Evolutionary conservation across 2,329 filamentous ascomycete species (phyloP).

Genomic region (Fusarium floridanum): DNA sequence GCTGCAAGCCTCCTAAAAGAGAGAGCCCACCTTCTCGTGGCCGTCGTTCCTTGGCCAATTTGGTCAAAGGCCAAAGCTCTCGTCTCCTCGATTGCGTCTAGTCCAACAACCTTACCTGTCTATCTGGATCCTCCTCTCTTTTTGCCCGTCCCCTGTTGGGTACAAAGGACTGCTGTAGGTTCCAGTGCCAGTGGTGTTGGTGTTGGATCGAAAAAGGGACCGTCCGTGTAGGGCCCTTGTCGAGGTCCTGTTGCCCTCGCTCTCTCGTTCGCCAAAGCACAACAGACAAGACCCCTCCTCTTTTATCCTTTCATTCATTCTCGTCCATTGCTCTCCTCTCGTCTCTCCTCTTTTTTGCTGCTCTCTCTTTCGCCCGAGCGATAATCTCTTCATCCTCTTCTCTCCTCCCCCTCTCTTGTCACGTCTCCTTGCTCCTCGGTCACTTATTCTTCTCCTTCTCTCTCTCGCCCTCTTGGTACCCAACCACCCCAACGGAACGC

Average conservation of each 20-base stretch:
- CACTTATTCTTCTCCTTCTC: conserved; percentile 23
- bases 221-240: conserved; percentile 39
- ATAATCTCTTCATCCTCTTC: conserved; percentile 8
- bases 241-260: conserved; percentile 28
- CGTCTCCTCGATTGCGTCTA: background rate
- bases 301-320: conserved; percentile 4
- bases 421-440: conserved; percentile 5
- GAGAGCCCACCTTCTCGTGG: conserved; percentile 26
- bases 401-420: background rate
- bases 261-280: conserved; percentile 22
- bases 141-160: conserved; percentile 32
- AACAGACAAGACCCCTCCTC: conserved; percentile 35
- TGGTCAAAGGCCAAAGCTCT: conserved; percentile 27
- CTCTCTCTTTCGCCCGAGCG: background rate
- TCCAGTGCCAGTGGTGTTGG: conserved; percentile 19
- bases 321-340: conserved; percentile 15
- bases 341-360: conserved; percentile 2
- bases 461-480: conserved; percentile 10
- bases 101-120: background rate
- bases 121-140: conserved; percentile 7
- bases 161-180: background rate
- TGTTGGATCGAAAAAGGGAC: conserved; percentile 43
- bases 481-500: conserved; percentile 5
- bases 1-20: conserved; percentile 28
- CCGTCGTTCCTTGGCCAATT: background rate